These are phyloP conservation scores for Bidens hawaiensis DNA, from an alignment of 140 eudicot species.

Conservation along the genomic window DNA sequence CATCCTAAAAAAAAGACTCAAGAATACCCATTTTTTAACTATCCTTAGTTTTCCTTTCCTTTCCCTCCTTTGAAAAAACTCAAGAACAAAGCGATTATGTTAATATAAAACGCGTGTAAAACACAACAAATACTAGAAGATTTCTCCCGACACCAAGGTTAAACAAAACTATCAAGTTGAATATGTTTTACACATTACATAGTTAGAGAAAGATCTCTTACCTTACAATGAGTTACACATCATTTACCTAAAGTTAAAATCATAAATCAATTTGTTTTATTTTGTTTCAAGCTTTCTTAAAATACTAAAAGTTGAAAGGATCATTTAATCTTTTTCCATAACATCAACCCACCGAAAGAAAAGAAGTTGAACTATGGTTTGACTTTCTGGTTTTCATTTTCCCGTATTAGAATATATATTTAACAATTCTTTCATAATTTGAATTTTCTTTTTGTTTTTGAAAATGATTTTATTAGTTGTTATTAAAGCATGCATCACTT, in stretches of 20 bases:
- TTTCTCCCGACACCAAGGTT: not conserved
- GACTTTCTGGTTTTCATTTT: not conserved
- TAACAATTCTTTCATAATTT: not conserved
- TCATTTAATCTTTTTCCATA: slow-evolving; percentile 2
- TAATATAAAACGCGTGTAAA: no score
- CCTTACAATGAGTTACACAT: not conserved
- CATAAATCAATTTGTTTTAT: not conserved
- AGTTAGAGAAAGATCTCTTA: not conserved
- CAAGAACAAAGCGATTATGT: no score
- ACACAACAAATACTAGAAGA: no score
- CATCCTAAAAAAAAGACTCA: no score
- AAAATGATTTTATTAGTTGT: not conserved
- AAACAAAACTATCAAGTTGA: not conserved
- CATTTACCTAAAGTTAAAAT: not conserved
- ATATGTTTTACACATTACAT: not conserved
- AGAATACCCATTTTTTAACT: no score
- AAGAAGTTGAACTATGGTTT: not conserved
- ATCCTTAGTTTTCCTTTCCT: no score
- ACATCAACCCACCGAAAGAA: not conserved
- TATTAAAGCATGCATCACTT: not conserved
- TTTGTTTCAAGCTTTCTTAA: not conserved
- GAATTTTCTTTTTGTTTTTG: not conserved
- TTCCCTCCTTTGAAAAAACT: no score
- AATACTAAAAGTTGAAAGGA: not conserved
- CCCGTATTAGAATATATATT: not conserved